Evolutionary conservation across 805 yeast genomes (phyloP).

Genomic region (Priceomyces melissophilus): DNA sequence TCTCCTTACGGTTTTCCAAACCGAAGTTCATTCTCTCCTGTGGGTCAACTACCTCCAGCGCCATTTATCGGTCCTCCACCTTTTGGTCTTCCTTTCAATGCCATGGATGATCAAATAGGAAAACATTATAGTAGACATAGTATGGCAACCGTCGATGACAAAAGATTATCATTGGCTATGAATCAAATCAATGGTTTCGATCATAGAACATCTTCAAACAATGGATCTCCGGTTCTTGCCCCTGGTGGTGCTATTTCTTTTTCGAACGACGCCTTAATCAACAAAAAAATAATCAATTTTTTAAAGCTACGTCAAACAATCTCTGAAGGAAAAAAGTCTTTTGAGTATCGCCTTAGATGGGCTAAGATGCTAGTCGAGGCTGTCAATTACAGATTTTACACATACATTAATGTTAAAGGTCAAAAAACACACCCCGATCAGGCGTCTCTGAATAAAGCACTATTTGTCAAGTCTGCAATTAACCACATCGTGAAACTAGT

Average conservation of each 20-base stretch:
- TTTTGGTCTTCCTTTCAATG: neutral
- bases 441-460: slow-evolving; percentile 26
- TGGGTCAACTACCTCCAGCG: too few relatives aligned
- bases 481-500: slow-evolving; percentile 36
- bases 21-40: too few relatives aligned
- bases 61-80: neutral
- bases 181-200: slow-evolving; percentile 5
- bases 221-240: slow-evolving; percentile 6
- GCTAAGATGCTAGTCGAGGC: slow-evolving; percentile 40
- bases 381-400: slow-evolving; percentile 34
- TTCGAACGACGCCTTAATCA: slow-evolving; percentile 22
- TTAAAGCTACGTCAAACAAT: slow-evolving; percentile 30
- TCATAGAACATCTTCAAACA: neutral
- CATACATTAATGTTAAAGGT: slow-evolving; percentile 43
- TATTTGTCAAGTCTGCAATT: slow-evolving; percentile 35
- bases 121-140: slow-evolving; percentile 14
- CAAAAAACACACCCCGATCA: slow-evolving; percentile 30
- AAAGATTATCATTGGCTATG: slow-evolving; percentile 11
- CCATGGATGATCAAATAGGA: neutral
- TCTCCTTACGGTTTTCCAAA: too few relatives aligned
- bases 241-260: slow-evolving; percentile 8
- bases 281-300: slow-evolving; percentile 32
- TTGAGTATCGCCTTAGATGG: slow-evolving; percentile 41
- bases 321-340: slow-evolving; percentile 40
- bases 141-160: slow-evolving; percentile 13